Base-by-base conservation (phyloP, 2,329 filamentous ascomycete species). In the Hymenoscyphus occultus region DNA sequence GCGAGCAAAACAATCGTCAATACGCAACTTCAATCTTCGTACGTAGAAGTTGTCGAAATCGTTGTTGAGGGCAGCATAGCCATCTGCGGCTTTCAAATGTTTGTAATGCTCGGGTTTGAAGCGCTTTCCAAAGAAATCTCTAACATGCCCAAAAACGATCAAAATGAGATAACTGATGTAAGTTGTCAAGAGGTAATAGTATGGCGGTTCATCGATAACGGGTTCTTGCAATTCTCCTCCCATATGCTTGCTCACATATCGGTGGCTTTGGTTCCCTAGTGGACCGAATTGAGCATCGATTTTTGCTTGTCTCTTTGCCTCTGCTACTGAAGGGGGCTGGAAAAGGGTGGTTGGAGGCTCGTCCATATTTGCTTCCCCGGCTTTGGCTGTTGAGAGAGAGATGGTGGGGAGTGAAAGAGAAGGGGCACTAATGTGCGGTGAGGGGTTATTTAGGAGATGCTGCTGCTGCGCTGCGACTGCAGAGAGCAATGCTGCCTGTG, bases 21-120 rank as follows among this genome's bases (percentile, higher is more conserved):
- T 92, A 69, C 95, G 88, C 81, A 93, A 86, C 83, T 99, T 98
- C 75, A 99, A 79, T 67, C 95, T 86, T 64, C 95, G 87, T 64
- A 94, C 92, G 79, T 99, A 99, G 78, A 99, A 99, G 78, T 94
- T 98, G 82, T 99, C 95, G 76, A 99, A 99, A 78, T 99, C 95
- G 74, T 93, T 96, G 78, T 97, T 98, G 70, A 99, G 84, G 1
- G 95, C 93, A 12, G 94, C 95, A 75, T 97, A 98, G 68, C 95
- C 95, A 76, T 97, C 92, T 70, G 87, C 85, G 45, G 90, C 85
- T 76, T 90, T 90, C 74, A 98, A 82, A 73, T 95, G 90, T 75
- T 87, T 88, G 79, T 98, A 98, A 65, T 83, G 77, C 74, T 92
- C 90, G 77, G 93, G 87, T 76, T 90, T 90, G 80, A 99, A 97